These are phyloP conservation scores for Cordyceps cateniannulata DNA, from an alignment of 2,329 filamentous ascomycete species.

Conservation along the genomic window DNA sequence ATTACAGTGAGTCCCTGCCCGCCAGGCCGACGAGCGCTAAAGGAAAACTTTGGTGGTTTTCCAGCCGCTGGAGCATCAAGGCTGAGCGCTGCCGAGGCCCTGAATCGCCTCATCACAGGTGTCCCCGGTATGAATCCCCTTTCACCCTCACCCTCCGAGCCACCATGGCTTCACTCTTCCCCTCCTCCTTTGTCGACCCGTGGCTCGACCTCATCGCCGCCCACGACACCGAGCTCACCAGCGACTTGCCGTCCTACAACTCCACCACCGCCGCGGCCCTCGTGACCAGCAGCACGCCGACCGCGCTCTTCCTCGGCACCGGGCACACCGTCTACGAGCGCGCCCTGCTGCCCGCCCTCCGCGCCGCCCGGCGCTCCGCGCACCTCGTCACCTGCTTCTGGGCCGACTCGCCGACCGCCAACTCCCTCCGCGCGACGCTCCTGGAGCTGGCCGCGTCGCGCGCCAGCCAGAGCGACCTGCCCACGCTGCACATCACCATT, in stretches of 20 bases:
- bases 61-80: no score
- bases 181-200: conserved; percentile 30
- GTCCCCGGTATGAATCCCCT: not conserved
- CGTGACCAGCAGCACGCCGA: conserved; percentile 40
- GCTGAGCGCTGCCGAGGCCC: no score
- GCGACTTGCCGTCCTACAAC: conserved; percentile 45
- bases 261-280: conserved; percentile 37
- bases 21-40: not conserved
- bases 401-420: conserved; percentile 58
- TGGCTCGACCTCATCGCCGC: conserved; percentile 29
- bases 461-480: conserved; percentile 20
- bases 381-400: conserved; percentile 80
- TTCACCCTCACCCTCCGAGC: not conserved
- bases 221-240: conserved; percentile 26
- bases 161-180: conserved; percentile 22
- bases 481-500: conserved; percentile 55
- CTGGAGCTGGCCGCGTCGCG: conserved; percentile 47
- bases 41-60: no score
- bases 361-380: conserved; percentile 55
- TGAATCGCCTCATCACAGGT: not conserved
- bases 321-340: conserved; percentile 50
- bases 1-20: not conserved
- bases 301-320: conserved; percentile 49
- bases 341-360: conserved; percentile 54
- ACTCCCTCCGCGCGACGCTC: conserved; percentile 51